Base-by-base conservation (phyloP, 2,329 filamentous ascomycete genomes). In the Didymella segeticola region DNA sequence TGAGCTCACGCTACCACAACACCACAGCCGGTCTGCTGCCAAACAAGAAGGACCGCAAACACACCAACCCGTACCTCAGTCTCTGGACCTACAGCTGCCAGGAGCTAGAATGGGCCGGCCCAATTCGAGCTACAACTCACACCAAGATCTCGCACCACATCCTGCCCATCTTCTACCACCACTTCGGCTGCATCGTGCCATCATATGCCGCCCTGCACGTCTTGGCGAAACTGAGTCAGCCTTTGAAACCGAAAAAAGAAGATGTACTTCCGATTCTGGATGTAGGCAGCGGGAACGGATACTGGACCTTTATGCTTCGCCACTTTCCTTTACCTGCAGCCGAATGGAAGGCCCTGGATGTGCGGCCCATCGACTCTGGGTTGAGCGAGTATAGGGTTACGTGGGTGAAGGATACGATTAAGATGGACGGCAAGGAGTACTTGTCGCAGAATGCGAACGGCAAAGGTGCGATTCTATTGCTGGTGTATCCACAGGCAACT, bases 401-500 rank as follows among this genome's bases (percentile, higher is more conserved):
- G 60, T 92, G 89, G 89, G 79, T 91, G 9, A 70, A 72, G 11
- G 88, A 91, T 70, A 91, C 88, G 0, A 70, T 84, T n/a, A 76
- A 82, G 39, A 73, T 76, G 15, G 86, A 90, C 65, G 88, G 87
- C 0, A 77, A 80, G 4, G 73, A 79, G 45, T 90, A 84, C 76
- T 72, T 91, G 5, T 76, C 56, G 73, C 37, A 47, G 3, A 46
- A 67, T 22, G 71, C 66, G 0, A 78, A 79, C 14, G 80, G 81
- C 14, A 80, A 76, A 54, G 82, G 84, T 7, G 79, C 81, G 57
- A 79, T 91, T 1, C 72, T 92, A 47, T 73, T 92, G 49, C 77
- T 92, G 36, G 88, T 92, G 3, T 92, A 92, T 74, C 88, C 88
- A 22, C 83, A 90, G 51, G 87, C 89, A 0, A 85, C 86, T 14